Evolutionary conservation across 345 rosid species (phyloP).

Genomic region (Gossypium anomalum): DNA sequence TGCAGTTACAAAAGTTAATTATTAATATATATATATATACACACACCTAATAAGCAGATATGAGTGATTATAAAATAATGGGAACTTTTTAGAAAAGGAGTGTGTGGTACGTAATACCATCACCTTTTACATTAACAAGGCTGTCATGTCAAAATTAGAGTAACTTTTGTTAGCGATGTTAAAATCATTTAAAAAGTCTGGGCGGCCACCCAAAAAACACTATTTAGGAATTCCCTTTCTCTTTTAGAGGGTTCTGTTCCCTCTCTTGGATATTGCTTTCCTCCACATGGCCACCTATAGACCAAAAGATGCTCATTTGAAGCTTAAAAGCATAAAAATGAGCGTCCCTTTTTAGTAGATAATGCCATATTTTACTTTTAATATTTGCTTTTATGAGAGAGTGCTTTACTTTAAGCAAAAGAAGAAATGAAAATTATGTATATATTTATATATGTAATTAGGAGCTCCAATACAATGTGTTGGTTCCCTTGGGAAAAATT

Average conservation of each 20-base stretch:
- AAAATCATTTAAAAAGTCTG: slow-evolving; percentile 29
- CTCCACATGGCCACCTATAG: slow-evolving; percentile 60
- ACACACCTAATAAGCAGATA: not conserved
- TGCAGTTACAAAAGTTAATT: not conserved
- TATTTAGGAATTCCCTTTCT: slow-evolving; percentile 16
- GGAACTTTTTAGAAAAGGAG: slow-evolving; percentile 42
- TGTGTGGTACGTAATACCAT: slow-evolving; percentile 51
- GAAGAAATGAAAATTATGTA: slow-evolving; percentile 19
- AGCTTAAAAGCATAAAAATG: slow-evolving; percentile 51
- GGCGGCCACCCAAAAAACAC: slow-evolving; percentile 27
- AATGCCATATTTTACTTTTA: slow-evolving; percentile 67
- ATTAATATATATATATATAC: not conserved
- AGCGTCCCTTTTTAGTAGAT: slow-evolving; percentile 64
- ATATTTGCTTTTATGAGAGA: slow-evolving; percentile 35
- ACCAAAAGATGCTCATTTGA: slow-evolving; percentile 47
- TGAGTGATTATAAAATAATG: slow-evolving; percentile 28
- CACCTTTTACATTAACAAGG: slow-evolving; percentile 42
- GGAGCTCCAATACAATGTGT: slow-evolving; percentile 23
- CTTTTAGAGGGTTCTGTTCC: slow-evolving; percentile 21
- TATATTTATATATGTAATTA: not conserved
- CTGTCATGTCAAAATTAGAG: slow-evolving; percentile 58
- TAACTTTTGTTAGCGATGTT: slow-evolving; percentile 27
- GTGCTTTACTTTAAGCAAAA: slow-evolving; percentile 50
- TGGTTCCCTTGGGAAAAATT: slow-evolving; percentile 13
- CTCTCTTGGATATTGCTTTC: slow-evolving; percentile 33